A percentile compares a stretch with the other conserved stretches of the same genome.
These are phyloP conservation scores for Saccharomyces uvarum DNA, from an alignment of 1,139 yeast genomes.

Conservation along the genomic window DNA sequence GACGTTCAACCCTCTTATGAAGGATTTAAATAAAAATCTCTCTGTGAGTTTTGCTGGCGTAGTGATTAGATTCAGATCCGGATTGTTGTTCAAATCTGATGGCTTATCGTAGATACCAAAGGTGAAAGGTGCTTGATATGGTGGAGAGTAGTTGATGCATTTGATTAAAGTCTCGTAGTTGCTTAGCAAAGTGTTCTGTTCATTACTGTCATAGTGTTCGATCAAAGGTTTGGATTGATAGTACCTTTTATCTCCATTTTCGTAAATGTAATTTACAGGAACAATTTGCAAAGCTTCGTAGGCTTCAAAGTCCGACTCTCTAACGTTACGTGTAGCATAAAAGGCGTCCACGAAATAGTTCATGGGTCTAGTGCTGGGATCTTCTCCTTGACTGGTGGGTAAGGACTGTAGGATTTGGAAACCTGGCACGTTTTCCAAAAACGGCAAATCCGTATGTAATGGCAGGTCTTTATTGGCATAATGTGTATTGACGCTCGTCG, in stretches of 20 bases:
- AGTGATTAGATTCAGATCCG: constrained; percentile 15
- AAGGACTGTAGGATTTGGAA: constrained; percentile 64
- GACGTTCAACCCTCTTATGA: constrained; percentile 48
- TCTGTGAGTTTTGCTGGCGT: constrained; percentile 33
- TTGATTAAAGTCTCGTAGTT: constrained; percentile 38
- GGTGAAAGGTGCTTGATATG: constrained; percentile 78
- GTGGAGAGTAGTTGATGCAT: constrained; percentile 72
- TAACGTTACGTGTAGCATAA: constrained; percentile 53
- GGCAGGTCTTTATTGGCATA: constrained; percentile 62
- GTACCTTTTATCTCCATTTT: constrained; percentile 57
- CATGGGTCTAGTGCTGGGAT: constrained; percentile 26
- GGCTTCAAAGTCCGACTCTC: constrained; percentile 52
- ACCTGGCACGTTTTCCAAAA: constrained; percentile 82
- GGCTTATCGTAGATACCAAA: constrained; percentile 38
- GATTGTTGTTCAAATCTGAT: constrained; percentile 16
- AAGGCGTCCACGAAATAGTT: constrained; percentile 70
- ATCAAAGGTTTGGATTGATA: constrained; percentile 59
- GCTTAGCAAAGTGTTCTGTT: constrained; percentile 25
- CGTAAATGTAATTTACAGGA: constrained; percentile 67
- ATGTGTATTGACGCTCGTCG: constrained; percentile 50
- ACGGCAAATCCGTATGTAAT: constrained; percentile 71
- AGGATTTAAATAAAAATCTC: constrained; percentile 41
- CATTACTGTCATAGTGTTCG: constrained; percentile 44
- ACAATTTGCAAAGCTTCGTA: constrained; percentile 54
- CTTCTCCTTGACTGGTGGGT: constrained; percentile 62